Evolutionary conservation across 345 rosid genomes (phyloP).

Genomic region (Pistacia vera): DNA sequence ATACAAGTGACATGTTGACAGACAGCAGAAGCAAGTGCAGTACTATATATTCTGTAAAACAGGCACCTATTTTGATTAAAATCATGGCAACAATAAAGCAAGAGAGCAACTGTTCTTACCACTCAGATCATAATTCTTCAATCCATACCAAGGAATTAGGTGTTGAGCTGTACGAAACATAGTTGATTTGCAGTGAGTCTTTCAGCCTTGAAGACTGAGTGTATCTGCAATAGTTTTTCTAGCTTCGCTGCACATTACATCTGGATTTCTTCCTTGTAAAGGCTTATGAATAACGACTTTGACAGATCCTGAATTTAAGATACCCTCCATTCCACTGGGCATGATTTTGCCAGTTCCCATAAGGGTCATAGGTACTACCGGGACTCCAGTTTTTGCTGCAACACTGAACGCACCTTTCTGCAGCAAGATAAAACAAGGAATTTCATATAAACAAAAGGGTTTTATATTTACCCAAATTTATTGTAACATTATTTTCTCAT

Average conservation of each 20-base stretch:
- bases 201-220: conserved; percentile 37
- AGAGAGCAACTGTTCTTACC: conserved; percentile 17
- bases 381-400: conserved; percentile 80
- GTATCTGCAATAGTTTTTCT: conserved; percentile 57
- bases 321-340: conserved; percentile 87
- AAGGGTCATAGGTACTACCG: conserved; percentile 80
- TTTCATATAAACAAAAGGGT: neutral
- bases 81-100: neutral
- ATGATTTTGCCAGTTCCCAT: conserved; percentile 91
- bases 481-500: neutral
- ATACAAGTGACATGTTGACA: too few species aligned
- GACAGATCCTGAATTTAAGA: conserved; percentile 64
- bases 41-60: neutral
- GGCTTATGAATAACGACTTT: conserved; percentile 79
- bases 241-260: conserved; percentile 62
- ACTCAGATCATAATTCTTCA: conserved; percentile 7
- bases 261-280: conserved; percentile 64
- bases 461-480: conserved; percentile 1
- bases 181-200: neutral
- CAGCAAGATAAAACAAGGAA: conserved; percentile 25
- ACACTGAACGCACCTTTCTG: conserved; percentile 96
- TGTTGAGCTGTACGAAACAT: neutral
- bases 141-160: conserved; percentile 12
- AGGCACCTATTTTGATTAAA: neutral
- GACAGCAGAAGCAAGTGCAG: too few species aligned